These are phyloP conservation scores for Marasmius tenuissimus DNA, from an alignment of 1,284 basidiomycete species.

Conservation along the genomic window DNA sequence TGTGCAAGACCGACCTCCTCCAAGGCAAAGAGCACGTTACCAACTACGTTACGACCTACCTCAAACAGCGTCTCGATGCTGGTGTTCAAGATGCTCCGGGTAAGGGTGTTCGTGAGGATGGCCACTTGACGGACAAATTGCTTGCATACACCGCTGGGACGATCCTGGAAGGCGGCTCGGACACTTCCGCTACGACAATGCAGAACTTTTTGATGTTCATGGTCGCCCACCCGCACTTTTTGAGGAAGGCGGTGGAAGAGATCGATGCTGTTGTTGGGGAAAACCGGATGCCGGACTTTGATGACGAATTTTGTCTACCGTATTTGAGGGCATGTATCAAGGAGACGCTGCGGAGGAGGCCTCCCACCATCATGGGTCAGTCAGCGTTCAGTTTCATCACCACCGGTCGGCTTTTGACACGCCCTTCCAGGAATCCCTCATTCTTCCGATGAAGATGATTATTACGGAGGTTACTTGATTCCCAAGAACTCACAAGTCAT, in stretches of 20 bases:
- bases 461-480: constrained; percentile 12
- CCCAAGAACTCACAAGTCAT: constrained; percentile 28
- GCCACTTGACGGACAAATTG: constrained; percentile 29
- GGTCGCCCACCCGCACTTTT: constrained; percentile 20
- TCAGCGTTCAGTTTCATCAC: neutral
- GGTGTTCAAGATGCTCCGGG: constrained; percentile 25
- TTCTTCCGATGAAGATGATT: constrained; percentile 24
- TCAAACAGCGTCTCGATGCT: constrained; percentile 23
- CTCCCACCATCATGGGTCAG: constrained; percentile 23
- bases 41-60: constrained; percentile 21
- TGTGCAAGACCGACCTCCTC: neutral
- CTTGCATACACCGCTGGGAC: constrained; percentile 26
- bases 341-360: constrained; percentile 25
- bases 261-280: constrained; percentile 25
- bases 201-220: constrained; percentile 25
- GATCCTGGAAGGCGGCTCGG: constrained; percentile 24
- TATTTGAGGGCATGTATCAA: constrained; percentile 31
- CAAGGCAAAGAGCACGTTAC: constrained; percentile 1
- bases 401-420: neutral
- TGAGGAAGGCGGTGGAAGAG: constrained; percentile 22
- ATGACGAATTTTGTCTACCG: constrained; percentile 25
- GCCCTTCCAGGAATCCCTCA: constrained; percentile 23
- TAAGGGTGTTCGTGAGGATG: constrained; percentile 22
- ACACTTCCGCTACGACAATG: constrained; percentile 25
- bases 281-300: constrained; percentile 26